These are phyloP conservation scores for Moricandia arvensis DNA, from an alignment of 345 rosid species.

Conservation along the genomic window DNA sequence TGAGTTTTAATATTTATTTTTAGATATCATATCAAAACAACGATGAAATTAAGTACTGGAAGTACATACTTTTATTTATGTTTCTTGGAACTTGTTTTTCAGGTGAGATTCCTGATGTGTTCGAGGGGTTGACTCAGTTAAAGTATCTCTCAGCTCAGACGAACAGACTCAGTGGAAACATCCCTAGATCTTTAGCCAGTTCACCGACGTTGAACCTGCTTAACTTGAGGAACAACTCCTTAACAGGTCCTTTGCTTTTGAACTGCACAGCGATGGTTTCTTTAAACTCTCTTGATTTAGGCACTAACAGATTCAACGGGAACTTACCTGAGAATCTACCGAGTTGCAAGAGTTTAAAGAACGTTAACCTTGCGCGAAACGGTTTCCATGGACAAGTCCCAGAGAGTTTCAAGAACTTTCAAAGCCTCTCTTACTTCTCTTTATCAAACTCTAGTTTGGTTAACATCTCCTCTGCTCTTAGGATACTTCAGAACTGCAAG, in stretches of 20 bases:
- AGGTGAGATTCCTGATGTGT: constrained; percentile 65
- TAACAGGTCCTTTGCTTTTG: constrained; percentile 51
- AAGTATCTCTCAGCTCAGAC: constrained; percentile 46
- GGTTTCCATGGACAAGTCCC: constrained; percentile 60
- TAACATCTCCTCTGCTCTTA: constrained; percentile 56
- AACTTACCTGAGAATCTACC: constrained; percentile 59
- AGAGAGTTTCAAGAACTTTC: constrained; percentile 52
- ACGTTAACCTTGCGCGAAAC: constrained; percentile 67
- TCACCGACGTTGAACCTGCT: constrained; percentile 51
- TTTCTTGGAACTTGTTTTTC: constrained; percentile 50
- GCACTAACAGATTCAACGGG: constrained; percentile 55
- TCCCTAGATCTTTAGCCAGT: constrained; percentile 62
- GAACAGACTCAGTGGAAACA: constrained; percentile 52
- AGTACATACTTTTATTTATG: background rate
- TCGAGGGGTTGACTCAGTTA: constrained; percentile 36
- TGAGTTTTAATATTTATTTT: no score
- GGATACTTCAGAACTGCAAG: constrained; percentile 61
- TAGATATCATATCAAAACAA: no score
- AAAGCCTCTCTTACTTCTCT: constrained; percentile 60
- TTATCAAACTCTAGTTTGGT: constrained; percentile 56
- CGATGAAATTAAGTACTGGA: no score
- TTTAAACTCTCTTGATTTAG: constrained; percentile 66
- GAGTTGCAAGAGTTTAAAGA: constrained; percentile 46
- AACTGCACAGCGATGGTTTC: constrained; percentile 59
- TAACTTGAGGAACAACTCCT: constrained; percentile 69